Evolutionary conservation across 345 rosid species (phyloP).

Genomic region (Salix suchowensis): DNA sequence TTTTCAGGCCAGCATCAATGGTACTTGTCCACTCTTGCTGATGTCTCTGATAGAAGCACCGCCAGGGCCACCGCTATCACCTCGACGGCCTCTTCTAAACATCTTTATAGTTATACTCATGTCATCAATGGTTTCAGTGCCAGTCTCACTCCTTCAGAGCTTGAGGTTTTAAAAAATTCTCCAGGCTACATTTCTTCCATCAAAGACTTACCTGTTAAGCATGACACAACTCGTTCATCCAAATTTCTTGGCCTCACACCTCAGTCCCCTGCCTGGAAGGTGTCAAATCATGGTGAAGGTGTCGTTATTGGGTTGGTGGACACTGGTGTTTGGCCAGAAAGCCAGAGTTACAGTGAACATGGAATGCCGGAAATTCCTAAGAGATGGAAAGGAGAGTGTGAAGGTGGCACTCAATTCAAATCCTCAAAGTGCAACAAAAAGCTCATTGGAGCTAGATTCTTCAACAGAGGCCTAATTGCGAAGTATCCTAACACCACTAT

Average conservation of each 20-base stretch:
- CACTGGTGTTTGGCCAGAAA: slow-evolving; percentile 35
- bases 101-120: slow-evolving; percentile 17
- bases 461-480: slow-evolving; percentile 25
- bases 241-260: slow-evolving; percentile 16
- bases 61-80: background rate
- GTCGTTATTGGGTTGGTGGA: slow-evolving; percentile 29
- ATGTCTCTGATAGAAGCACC: background rate
- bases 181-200: slow-evolving; percentile 18
- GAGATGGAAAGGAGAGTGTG: slow-evolving; percentile 35
- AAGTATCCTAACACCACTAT: slow-evolving; percentile 13
- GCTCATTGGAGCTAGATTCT: slow-evolving; percentile 33
- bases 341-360: slow-evolving; percentile 29
- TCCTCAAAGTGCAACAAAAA: slow-evolving; percentile 30
- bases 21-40: slow-evolving; percentile 15
- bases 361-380: slow-evolving; percentile 31
- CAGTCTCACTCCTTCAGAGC: slow-evolving; percentile 20
- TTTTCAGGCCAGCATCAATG: slow-evolving; percentile 15
- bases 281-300: slow-evolving; percentile 18
- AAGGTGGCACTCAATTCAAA: slow-evolving; percentile 22
- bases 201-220: slow-evolving; percentile 15
- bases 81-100: background rate
- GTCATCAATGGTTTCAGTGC: slow-evolving; percentile 23
- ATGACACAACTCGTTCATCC: slow-evolving; percentile 22
- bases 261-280: slow-evolving; percentile 9
- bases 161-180: slow-evolving; percentile 10